Evolutionary conservation across 306 rosid genomes (phyloP).

Genomic region (Castanea sativa): DNA sequence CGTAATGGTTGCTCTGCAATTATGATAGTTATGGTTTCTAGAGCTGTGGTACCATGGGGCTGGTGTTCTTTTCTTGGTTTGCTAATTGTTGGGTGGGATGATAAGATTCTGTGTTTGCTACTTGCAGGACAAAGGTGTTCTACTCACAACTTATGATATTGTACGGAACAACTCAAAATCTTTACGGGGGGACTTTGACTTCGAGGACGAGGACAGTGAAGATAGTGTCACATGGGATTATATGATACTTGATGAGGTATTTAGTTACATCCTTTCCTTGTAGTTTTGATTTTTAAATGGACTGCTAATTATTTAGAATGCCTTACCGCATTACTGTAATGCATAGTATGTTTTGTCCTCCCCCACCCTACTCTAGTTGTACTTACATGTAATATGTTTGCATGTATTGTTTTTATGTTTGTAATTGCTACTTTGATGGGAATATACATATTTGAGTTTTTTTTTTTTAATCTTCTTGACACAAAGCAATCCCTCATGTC

Average conservation of each 20-base stretch:
- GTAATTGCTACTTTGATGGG: not conserved
- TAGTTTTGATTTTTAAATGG: slow-evolving; percentile 6
- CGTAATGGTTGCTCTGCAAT: not conserved
- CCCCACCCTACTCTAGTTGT: not conserved
- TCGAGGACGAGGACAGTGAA: slow-evolving; percentile 56
- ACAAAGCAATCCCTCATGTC: not conserved
- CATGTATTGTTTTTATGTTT: not conserved
- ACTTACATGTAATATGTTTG: not conserved
- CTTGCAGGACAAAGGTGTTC: slow-evolving; percentile 81
- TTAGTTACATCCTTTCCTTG: not conserved
- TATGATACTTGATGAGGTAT: slow-evolving; percentile 96
- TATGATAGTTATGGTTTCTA: not conserved
- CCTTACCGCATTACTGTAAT: not conserved
- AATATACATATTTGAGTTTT: not conserved
- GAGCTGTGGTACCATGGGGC: not conserved
- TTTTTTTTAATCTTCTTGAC: not conserved
- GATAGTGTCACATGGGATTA: slow-evolving; percentile 78
- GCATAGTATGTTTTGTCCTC: not conserved
- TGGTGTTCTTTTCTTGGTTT: not conserved
- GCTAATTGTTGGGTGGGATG: slow-evolving; percentile 7
- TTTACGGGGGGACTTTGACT: slow-evolving; percentile 40
- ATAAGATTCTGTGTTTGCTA: slow-evolving; percentile 7
- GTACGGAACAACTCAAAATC: slow-evolving; percentile 86
- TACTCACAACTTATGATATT: slow-evolving; percentile 90
- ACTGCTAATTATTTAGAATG: not conserved